phyloP scores from a whole-genome alignment of 2,329 filamentous ascomycete genomes.

The Phaeosphaeriaceae sp. region DNA sequence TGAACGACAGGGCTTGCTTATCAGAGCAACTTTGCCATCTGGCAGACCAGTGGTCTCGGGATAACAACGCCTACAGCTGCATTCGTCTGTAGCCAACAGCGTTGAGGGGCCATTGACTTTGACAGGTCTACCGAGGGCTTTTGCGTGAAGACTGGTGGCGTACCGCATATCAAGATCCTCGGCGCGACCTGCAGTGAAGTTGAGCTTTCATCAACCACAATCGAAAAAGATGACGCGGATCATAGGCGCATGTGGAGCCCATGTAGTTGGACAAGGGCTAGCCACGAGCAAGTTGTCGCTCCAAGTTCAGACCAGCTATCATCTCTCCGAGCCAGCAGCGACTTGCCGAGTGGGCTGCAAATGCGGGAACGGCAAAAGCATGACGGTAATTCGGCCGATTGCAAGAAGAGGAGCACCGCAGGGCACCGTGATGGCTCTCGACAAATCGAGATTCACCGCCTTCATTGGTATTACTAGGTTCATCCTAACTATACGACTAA shows the following conservation, averaged over 20 bases:
- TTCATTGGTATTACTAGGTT: slow-evolving; percentile 14
- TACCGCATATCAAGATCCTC: slow-evolving; percentile 20
- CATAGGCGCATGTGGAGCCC: slow-evolving; percentile 11
- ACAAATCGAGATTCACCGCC: slow-evolving; percentile 8
- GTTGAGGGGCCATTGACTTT: slow-evolving; percentile 15
- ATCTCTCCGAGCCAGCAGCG: neutral
- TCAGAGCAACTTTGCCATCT: slow-evolving; percentile 31
- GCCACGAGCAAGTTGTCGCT: slow-evolving; percentile 23
- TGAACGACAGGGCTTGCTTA: slow-evolving; percentile 38
- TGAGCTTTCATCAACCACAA: slow-evolving; percentile 14
- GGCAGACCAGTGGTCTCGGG: slow-evolving; percentile 19
- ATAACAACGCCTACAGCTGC: slow-evolving; percentile 14
- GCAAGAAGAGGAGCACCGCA: slow-evolving; percentile 2
- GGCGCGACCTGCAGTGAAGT: slow-evolving; percentile 18
- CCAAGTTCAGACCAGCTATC: slow-evolving; percentile 9
- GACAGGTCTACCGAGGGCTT: slow-evolving; percentile 13
- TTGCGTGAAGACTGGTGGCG: slow-evolving; percentile 20
- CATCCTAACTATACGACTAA: slow-evolving; percentile 11
- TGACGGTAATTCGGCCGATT: slow-evolving; percentile 11
- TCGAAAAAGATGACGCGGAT: slow-evolving; percentile 15
- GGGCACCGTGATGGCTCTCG: slow-evolving; percentile 22
- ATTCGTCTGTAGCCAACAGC: slow-evolving; percentile 14
- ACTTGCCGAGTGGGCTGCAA: slow-evolving; percentile 10
- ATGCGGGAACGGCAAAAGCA: slow-evolving; percentile 32
- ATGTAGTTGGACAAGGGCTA: slow-evolving; percentile 18